A percentile compares a stretch with the other conserved stretches of the same genome.
Evolutionary conservation across 2,329 filamentous ascomycete species (phyloP).

Genomic region (Penicillium decumbens): DNA sequence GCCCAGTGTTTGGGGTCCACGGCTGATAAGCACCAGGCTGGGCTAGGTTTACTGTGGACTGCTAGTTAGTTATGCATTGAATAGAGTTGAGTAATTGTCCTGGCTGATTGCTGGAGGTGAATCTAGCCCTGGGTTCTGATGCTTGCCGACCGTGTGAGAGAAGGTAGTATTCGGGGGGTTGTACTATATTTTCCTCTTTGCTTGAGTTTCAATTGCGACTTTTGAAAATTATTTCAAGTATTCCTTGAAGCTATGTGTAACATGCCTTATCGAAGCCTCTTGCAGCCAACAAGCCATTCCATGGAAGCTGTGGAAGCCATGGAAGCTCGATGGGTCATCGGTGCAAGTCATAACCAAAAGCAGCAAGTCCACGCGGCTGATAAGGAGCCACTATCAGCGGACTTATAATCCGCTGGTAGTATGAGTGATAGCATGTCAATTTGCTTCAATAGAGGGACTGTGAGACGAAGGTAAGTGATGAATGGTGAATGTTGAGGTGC

Average conservation of each 20-base stretch:
- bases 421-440: neutral
- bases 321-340: constrained; percentile 2
- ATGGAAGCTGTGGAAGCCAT: constrained; percentile 6
- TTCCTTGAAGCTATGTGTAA: neutral
- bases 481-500: too few species aligned
- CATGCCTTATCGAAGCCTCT: neutral
- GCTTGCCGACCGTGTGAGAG: neutral
- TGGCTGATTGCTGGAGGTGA: neutral
- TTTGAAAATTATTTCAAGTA: neutral
- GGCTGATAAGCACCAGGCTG: neutral
- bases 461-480: too few species aligned
- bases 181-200: neutral
- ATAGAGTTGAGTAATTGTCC: neutral
- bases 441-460: neutral
- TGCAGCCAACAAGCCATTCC: neutral
- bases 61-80: neutral
- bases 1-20: constrained; percentile 1
- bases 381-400: constrained; percentile 13
- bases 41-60: neutral
- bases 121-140: neutral
- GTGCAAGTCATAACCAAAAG: constrained; percentile 12
- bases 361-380: constrained; percentile 21
- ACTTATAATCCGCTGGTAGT: neutral
- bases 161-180: neutral
- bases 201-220: neutral